Evolutionary conservation across 345 rosid species (phyloP).

Genomic region (Populus deltoides): DNA sequence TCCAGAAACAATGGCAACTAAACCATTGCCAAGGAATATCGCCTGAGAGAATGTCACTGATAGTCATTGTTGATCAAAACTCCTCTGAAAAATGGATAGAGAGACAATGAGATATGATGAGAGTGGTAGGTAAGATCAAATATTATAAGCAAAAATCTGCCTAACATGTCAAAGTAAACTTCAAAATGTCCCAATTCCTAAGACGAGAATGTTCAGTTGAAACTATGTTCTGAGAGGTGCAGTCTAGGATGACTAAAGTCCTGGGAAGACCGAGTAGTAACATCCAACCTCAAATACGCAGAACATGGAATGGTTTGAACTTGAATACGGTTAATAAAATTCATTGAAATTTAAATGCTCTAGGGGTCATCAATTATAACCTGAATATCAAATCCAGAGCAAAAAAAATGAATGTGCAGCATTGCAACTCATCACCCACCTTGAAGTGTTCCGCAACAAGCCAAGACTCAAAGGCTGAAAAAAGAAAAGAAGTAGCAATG

Average conservation of each 20-base stretch:
- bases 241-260: background rate
- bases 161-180: background rate
- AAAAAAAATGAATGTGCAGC: background rate
- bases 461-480: constrained; percentile 94
- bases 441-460: constrained; percentile 95
- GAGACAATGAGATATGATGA: background rate
- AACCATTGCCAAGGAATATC: constrained; percentile 88
- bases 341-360: no score
- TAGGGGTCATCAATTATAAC: no score
- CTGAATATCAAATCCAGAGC: no score
- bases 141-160: background rate
- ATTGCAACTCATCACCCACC: constrained; percentile 40
- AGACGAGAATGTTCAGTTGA: background rate
- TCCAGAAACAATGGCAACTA: constrained; percentile 84
- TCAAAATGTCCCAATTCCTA: background rate
- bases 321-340: background rate
- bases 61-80: constrained; percentile 87
- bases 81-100: constrained; percentile 50
- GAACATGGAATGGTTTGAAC: background rate
- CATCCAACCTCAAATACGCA: background rate
- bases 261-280: background rate
- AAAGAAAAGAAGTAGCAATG: constrained; percentile 86
- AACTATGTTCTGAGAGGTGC: background rate
- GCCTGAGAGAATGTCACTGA: constrained; percentile 93
- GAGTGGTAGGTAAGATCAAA: background rate